phyloP scores from a whole-genome alignment of 257 asterid genomes.

The Leptodermis oblonga region DNA sequence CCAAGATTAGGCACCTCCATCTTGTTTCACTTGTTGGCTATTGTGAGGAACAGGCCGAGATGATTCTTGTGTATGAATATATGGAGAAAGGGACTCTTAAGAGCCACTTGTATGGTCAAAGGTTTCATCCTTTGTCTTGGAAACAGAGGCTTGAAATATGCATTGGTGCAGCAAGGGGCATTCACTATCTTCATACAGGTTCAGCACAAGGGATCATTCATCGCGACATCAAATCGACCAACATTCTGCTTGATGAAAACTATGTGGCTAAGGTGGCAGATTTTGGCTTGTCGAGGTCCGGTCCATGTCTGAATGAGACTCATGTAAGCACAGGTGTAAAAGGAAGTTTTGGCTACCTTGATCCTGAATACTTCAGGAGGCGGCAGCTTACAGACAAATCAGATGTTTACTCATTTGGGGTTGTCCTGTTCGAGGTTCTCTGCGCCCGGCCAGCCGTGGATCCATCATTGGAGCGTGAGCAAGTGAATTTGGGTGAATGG shows the following conservation, averaged over 20 bases:
- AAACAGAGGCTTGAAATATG: conserved; percentile 21
- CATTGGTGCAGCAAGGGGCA: conserved; percentile 25
- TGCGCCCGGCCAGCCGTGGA: conserved; percentile 14
- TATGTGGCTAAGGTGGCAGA: conserved; percentile 15
- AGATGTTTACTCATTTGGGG: conserved; percentile 15
- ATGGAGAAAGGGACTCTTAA: conserved; percentile 19
- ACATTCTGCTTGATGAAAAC: conserved; percentile 23
- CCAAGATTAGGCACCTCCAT: conserved; percentile 18
- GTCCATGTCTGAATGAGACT: conserved; percentile 11
- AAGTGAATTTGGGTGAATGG: conserved; percentile 15
- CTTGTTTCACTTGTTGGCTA: conserved; percentile 21
- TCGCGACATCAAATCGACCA: conserved; percentile 22
- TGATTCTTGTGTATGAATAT: conserved; percentile 22
- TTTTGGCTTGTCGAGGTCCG: conserved; percentile 16
- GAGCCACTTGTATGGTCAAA: conserved; percentile 14
- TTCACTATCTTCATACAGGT: conserved; percentile 24
- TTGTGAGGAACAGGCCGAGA: conserved; percentile 20
- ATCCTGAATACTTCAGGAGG: conserved; percentile 16
- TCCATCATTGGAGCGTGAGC: conserved; percentile 7
- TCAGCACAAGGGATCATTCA: conserved; percentile 19
- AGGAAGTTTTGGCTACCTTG: conserved; percentile 20
- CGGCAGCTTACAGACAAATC: conserved; percentile 15
- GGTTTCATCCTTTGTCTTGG: conserved; percentile 11
- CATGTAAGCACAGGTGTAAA: conserved; percentile 20
- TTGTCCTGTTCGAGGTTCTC: conserved; percentile 13